Evolutionary conservation across 2,329 filamentous ascomycete genomes (phyloP), one percentile per base, ranked within the genome.

Genomic region (Tolypocladium album): DNA sequence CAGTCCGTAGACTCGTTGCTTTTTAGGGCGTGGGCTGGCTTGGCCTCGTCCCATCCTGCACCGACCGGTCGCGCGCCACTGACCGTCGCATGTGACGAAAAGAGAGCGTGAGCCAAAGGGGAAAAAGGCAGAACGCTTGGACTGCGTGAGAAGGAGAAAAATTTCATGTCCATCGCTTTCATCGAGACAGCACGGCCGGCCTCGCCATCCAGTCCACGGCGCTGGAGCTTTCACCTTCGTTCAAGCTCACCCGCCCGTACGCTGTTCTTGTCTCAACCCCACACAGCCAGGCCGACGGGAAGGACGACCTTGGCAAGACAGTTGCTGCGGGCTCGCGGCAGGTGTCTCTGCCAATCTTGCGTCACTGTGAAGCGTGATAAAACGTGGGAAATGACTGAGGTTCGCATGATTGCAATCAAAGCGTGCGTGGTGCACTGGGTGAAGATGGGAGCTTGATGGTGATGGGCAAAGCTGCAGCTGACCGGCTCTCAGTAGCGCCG

Each of bases 311-410:
- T 3, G 27, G 31, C 31, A 55, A 55, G 50, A 55, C 50, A 38
- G 50, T 13, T 11, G 39, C 31, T 31, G 55, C 40, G 40, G 39
- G 27, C 43, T 47, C 3, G 9, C 55, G 38, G 24, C 38, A 20
- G 24, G 13, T 53, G 36, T 43, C 22, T 57, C 39, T 45, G 55
- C 6, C 39, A 47, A 57, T 55, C 50, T 59, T 40, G 58, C 50
- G 58, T 59, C 58, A 55, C 58, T 24, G 47, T 39, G 38, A 7
- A 27, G 20, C 34, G 8, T 52, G 13, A 56, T 42, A 40, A 53
- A 63, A 59, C 58, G 58, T 59, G 57, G 52, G 34, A 61, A 31
- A 31, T 43, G 22, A 50, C 52, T 53, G 52, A 20, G 38, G 39
- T n/a, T 31, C 45, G 36, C 43, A 53, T 53, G 22, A 58, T 38